A percentile compares a stretch with the other conserved stretches of the same genome.
Conservation (phyloP, 495 filamentous ascomycete species). For the Hypomontagnella submonticulosa region DNA sequence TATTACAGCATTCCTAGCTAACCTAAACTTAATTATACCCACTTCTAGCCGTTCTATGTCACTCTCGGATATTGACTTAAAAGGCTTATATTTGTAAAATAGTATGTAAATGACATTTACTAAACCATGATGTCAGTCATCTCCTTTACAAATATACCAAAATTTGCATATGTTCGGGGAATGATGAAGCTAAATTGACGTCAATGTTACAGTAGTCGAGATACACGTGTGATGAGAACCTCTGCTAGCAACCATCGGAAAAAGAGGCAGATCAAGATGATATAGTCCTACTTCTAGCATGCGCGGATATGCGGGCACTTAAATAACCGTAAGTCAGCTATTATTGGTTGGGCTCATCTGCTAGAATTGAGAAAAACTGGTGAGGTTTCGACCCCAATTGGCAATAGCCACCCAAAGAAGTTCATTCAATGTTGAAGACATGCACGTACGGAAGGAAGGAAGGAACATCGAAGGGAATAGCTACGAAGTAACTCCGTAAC, state of each 20-base stretch:
- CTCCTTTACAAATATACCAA: too few relatives aligned
- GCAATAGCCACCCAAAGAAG: constrained; percentile 8
- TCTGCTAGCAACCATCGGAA: constrained; percentile 8
- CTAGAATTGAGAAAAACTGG: constrained; percentile 20
- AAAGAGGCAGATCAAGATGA: constrained; percentile 7
- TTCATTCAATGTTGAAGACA: constrained; percentile 1
- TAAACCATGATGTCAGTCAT: too few relatives aligned
- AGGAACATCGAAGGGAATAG: constrained; percentile 1
- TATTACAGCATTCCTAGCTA: too few relatives aligned
- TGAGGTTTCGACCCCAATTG: constrained; percentile 35
- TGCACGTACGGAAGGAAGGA: background rate
- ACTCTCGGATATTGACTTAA: too few relatives aligned
- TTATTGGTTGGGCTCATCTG: constrained; percentile 19
- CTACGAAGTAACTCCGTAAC: constrained; percentile 23
- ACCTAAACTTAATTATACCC: too few relatives aligned
- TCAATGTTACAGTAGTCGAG: constrained; percentile 22
- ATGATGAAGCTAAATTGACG: constrained; percentile 25
- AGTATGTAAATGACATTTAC: background rate
- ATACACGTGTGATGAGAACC: constrained; percentile 3
- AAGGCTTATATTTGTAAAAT: too few relatives aligned
- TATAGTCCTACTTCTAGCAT: constrained; percentile 7
- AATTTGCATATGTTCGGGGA: background rate
- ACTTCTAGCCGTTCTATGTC: too few relatives aligned
- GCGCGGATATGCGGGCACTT: constrained; percentile 30
- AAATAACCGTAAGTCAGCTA: constrained; percentile 19